Base-by-base conservation (phyloP, 805 yeast species). In the Candida ipomoeae region DNA sequence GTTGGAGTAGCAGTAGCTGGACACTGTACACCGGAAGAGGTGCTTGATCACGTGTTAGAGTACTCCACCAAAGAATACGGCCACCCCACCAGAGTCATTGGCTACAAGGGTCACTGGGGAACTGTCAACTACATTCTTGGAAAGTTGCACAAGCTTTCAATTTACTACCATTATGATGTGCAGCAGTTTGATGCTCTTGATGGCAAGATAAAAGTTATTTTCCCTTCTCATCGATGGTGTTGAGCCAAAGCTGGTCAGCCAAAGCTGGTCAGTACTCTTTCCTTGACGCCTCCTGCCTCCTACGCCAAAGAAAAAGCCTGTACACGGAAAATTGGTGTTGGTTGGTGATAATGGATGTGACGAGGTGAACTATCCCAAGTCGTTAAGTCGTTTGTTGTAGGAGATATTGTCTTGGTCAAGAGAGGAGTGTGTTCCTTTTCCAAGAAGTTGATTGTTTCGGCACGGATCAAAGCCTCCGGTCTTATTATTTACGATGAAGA, bases 71-170 rank as follows among this genome's bases (percentile, higher is more conserved):
- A 68, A 6, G 68, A 78, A 49, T 81, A 73, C 59, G 96, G 89
- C 44, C 91, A 89, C 61, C 97, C 97, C 37, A 92, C 97, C 0
- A 78, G 98, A 65, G 96, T 89, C 46, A 90, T 92, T 68, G 97
- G 96, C 21, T 88, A 96, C 1, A 72, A 77, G 17, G 98, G 98
- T 54, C 97, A 92, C 67, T 83, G 85, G 82, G 81, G 77, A 15
- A 90, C 97, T 2, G 68, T 91, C 48, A 76, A 75, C 44, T 87
- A 88, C 71, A 83, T 91, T 57, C 65, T 79, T 50, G 63, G 67
- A 15, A 81, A 84, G 56, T 71, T 91, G 55, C 70, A 78, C 43
- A 77, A 76, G 54, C 73, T 85, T 64, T 67, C 72, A 18, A 81
- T 80, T 51, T 86, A 80, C 68, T 91, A 84, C 68, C 62, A 58